phyloP scores from a whole-genome alignment of 2,329 filamentous ascomycete species.

The Aspergillus clavatus region DNA sequence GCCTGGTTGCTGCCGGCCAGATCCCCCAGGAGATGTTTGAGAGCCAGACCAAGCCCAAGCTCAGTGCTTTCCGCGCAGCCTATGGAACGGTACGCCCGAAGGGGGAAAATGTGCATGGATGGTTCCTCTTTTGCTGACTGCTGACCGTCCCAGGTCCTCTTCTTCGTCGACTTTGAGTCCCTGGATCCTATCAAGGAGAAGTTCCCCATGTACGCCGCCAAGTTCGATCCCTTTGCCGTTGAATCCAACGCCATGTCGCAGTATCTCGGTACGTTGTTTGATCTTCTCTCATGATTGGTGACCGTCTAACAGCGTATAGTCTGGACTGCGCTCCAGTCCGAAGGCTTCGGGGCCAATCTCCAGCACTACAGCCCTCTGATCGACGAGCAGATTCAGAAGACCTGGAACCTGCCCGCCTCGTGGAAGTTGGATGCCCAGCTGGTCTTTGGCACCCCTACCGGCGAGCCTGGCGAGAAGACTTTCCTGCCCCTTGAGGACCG shows the following conservation, averaged over 20 bases:
- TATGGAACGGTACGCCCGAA: slow-evolving; percentile 75
- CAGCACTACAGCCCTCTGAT: slow-evolving; percentile 90
- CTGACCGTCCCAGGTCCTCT: slow-evolving; percentile 53
- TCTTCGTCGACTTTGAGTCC: slow-evolving; percentile 70
- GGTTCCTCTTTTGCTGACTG: neutral
- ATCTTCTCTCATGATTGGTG: neutral
- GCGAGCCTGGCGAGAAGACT: slow-evolving; percentile 22
- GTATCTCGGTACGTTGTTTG: slow-evolving; percentile 45
- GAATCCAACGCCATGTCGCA: slow-evolving; percentile 78
- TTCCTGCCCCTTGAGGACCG: slow-evolving; percentile 29
- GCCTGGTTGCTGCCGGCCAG: slow-evolving; percentile 25
- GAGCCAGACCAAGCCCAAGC: slow-evolving; percentile 38
- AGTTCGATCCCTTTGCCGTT: slow-evolving; percentile 69
- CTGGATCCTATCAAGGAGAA: slow-evolving; percentile 57
- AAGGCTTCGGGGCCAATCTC: slow-evolving; percentile 79
- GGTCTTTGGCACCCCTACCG: slow-evolving; percentile 60
- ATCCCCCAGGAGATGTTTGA: slow-evolving; percentile 56
- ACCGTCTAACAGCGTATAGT: slow-evolving; percentile 30
- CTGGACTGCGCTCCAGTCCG: slow-evolving; percentile 76
- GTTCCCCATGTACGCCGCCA: slow-evolving; percentile 70
- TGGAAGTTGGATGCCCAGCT: slow-evolving; percentile 81
- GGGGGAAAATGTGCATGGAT: too few species aligned
- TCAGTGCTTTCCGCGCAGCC: slow-evolving; percentile 60
- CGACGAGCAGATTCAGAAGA: slow-evolving; percentile 62
- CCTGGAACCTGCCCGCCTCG: slow-evolving; percentile 64